phyloP scores from a whole-genome alignment of 768 basidiomycete species.

The Leccinum truebloodii region DNA sequence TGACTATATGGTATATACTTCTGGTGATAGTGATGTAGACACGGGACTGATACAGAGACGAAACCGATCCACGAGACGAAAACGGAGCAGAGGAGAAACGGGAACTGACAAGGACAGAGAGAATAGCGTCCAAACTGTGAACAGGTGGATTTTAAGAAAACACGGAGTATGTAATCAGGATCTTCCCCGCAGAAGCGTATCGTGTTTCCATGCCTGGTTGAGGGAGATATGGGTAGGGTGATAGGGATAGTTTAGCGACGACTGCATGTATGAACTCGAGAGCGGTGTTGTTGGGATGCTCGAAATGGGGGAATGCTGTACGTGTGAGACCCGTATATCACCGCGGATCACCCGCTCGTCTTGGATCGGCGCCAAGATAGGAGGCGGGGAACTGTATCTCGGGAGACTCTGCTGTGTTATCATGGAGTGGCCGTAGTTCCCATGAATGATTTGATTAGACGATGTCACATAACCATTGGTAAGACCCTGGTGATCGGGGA shows the following conservation, averaged over 20 bases:
- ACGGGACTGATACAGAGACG: slow-evolving; percentile 25
- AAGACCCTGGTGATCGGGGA: slow-evolving; percentile 31
- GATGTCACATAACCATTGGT: slow-evolving; percentile 36
- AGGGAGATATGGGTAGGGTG: slow-evolving; percentile 39
- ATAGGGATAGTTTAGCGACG: slow-evolving; percentile 44
- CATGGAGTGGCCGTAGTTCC: slow-evolving; percentile 24
- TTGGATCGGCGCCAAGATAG: slow-evolving; percentile 58
- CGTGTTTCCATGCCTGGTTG: slow-evolving; percentile 49
- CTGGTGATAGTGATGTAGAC: slow-evolving; percentile 27
- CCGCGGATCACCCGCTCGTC: slow-evolving; percentile 36
- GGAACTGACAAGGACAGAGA: not conserved
- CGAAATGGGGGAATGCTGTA: slow-evolving; percentile 34
- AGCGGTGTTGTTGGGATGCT: slow-evolving; percentile 34
- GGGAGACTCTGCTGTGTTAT: slow-evolving; percentile 24
- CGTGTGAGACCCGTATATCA: slow-evolving; percentile 30
- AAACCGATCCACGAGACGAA: slow-evolving; percentile 19
- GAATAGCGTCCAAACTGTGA: slow-evolving; percentile 1
- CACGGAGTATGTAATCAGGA: slow-evolving; percentile 19
- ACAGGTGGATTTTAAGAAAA: not conserved
- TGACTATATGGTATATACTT: slow-evolving; percentile 35
- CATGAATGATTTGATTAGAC: slow-evolving; percentile 29
- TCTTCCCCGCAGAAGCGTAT: slow-evolving; percentile 40
- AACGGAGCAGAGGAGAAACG: slow-evolving; percentile 10
- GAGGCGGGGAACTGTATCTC: slow-evolving; percentile 55
- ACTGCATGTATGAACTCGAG: slow-evolving; percentile 42